These are phyloP conservation scores for Ascochyta rabiei DNA, from an alignment of 2,329 filamentous ascomycete genomes.

Conservation along the genomic window DNA sequence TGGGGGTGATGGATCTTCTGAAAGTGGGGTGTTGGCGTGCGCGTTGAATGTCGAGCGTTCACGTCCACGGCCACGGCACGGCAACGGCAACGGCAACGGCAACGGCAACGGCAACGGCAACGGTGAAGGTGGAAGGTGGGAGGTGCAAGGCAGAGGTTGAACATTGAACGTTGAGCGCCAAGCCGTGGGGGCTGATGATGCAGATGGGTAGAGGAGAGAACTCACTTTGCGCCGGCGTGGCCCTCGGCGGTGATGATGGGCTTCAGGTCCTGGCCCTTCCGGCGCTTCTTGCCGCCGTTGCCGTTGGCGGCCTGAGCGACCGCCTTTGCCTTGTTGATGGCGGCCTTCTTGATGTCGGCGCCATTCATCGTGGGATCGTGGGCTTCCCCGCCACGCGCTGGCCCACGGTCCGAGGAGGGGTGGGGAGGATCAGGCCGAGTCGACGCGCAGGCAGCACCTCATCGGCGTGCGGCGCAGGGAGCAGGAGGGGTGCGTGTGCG, in stretches of 20 bases:
- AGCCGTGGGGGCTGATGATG: conserved; percentile 1
- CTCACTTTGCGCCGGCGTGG: conserved; percentile 49
- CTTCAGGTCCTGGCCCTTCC: conserved; percentile 73
- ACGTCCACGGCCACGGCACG: too few species aligned
- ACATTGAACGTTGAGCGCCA: conserved; percentile 1
- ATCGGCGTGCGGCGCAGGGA: conserved; percentile 7
- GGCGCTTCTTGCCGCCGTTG: conserved; percentile 71
- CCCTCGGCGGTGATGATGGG: conserved; percentile 76
- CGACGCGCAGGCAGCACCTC: conserved; percentile 11
- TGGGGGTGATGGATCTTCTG: too few species aligned
- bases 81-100: too few species aligned
- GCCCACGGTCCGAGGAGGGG: conserved; percentile 22
- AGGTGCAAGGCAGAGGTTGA: conserved; percentile 15
- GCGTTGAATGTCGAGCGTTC: too few species aligned
- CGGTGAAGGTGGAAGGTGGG: conserved; percentile 11
- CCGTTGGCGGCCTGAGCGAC: conserved; percentile 64
- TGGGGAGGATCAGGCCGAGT: conserved; percentile 18
- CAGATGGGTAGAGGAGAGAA: neutral
- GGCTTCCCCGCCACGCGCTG: conserved; percentile 40
- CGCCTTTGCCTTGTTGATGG: conserved; percentile 70
- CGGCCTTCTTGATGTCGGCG: conserved; percentile 67
- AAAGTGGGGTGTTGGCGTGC: too few species aligned
- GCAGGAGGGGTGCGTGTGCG: neutral
- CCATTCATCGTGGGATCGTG: conserved; percentile 65
- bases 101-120: too few species aligned